These are phyloP conservation scores for Colletotrichum scovillei DNA, from an alignment of 2,329 filamentous ascomycete genomes.

Conservation along the genomic window DNA sequence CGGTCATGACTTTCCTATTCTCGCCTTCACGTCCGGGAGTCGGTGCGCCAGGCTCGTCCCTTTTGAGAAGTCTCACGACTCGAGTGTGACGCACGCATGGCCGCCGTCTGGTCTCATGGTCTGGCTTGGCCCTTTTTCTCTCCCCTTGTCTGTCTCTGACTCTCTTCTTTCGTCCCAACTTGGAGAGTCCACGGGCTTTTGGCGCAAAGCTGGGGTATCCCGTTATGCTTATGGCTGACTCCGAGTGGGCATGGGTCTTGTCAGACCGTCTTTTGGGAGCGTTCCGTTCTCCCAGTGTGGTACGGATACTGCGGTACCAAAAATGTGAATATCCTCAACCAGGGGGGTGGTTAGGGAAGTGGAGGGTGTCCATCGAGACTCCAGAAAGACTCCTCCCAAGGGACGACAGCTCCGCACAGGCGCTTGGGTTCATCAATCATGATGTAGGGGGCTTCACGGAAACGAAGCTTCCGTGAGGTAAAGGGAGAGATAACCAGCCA, in stretches of 20 bases:
- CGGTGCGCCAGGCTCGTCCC: background rate
- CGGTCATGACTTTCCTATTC: conserved; percentile 22
- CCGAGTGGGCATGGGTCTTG: conserved; percentile 8
- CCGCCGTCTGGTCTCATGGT: conserved; percentile 30
- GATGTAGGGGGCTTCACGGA: conserved; percentile 20
- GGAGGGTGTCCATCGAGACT: background rate
- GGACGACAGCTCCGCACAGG: conserved; percentile 6
- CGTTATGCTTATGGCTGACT: conserved; percentile 4
- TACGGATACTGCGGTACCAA: background rate
- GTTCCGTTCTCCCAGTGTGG: background rate
- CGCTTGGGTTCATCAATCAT: background rate
- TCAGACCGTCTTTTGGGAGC: conserved; percentile 30
- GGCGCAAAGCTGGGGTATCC: conserved; percentile 19
- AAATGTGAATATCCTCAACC: conserved; percentile 23
- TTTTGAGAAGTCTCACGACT: conserved; percentile 15
- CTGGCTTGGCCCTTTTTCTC: background rate
- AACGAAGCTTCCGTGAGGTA: conserved; percentile 10
- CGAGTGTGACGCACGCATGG: conserved; percentile 22
- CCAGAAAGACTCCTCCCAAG: background rate
- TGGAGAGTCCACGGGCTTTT: background rate
- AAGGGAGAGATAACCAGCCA: background rate
- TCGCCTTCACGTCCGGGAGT: background rate
- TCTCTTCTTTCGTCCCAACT: conserved; percentile 26
- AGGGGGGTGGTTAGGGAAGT: background rate
- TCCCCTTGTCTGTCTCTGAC: background rate